Evolutionary conservation across 1,284 basidiomycete species (phyloP).

Genomic region (Taiwanofungus camphoratus): DNA sequence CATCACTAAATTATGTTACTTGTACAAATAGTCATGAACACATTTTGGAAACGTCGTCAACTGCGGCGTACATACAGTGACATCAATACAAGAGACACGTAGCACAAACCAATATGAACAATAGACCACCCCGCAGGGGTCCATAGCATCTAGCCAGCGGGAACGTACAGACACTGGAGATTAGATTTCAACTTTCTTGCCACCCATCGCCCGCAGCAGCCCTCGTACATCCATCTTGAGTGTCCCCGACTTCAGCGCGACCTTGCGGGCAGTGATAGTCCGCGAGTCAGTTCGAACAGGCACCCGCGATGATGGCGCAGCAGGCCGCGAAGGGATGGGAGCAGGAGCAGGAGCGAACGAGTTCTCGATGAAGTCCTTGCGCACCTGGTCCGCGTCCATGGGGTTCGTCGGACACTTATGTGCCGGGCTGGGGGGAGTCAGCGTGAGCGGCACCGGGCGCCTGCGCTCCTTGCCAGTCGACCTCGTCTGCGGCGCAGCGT

Average conservation of each 20-base stretch:
- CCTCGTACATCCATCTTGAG: not conserved
- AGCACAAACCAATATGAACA: too few species aligned
- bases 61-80: too few species aligned
- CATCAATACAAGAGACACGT: too few species aligned
- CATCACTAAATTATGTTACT: too few species aligned
- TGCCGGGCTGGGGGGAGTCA: slow-evolving; percentile 23
- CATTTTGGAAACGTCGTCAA: too few species aligned
- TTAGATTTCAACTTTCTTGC: not conserved
- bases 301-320: not conserved
- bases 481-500: slow-evolving; percentile 7
- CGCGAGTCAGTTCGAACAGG: too few species aligned
- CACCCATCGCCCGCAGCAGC: not conserved
- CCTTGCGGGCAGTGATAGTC: not conserved
- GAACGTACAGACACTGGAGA: too few species aligned
- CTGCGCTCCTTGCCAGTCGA: slow-evolving; percentile 17
- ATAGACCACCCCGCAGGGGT: too few species aligned
- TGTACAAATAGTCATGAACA: too few species aligned
- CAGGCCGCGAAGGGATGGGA: slow-evolving; percentile 1
- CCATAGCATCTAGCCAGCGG: too few species aligned
- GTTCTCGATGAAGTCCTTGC: slow-evolving; percentile 25
- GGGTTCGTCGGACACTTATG: slow-evolving; percentile 27
- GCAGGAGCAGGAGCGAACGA: slow-evolving; percentile 23
- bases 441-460: slow-evolving; percentile 25
- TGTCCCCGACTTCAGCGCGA: not conserved
- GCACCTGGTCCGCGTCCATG: slow-evolving; percentile 18